Percentiles rank a stretch among this genome's conserved stretches.
These are phyloP conservation scores for Graphiopsis chlorocephala DNA, from an alignment of 2,329 filamentous ascomycete genomes.

Conservation along the genomic window DNA sequence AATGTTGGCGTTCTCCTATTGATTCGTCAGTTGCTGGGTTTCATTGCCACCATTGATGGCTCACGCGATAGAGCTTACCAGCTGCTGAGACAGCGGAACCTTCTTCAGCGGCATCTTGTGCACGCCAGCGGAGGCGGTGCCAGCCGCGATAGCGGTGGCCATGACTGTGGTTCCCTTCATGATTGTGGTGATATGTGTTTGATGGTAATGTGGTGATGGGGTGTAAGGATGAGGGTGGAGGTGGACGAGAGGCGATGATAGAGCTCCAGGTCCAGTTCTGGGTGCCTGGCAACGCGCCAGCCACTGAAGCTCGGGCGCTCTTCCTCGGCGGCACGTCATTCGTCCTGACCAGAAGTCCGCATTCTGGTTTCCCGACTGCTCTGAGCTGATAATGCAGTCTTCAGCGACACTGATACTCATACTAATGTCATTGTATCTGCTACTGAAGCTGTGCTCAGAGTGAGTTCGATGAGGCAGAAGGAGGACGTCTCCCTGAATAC, in stretches of 20 bases:
- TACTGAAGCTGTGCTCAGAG: too few relatives aligned
- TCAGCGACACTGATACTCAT: background rate
- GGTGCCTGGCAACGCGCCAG: conserved; percentile 3
- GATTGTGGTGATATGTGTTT: conserved; percentile 19
- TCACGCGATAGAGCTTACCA: conserved; percentile 60
- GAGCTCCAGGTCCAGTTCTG: background rate
- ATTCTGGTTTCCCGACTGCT: background rate
- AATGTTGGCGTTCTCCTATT: conserved; percentile 72
- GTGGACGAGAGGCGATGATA: background rate
- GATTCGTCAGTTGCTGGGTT: conserved; percentile 52
- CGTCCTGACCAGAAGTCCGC: background rate
- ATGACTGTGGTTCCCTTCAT: conserved; percentile 88
- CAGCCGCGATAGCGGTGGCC: conserved; percentile 71
- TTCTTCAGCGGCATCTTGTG: conserved; percentile 94
- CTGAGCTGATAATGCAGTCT: background rate
- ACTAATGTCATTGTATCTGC: background rate
- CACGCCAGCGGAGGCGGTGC: conserved; percentile 74
- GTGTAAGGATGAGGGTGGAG: background rate
- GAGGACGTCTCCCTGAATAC: background rate
- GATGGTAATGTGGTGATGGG: conserved; percentile 7
- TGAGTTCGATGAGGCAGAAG: background rate
- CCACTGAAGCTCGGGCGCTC: conserved; percentile 1
- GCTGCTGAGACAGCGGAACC: conserved; percentile 85
- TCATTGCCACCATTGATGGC: conserved; percentile 38
- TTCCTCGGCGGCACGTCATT: conserved; percentile 1